Evolutionary conservation across 1,139 yeast species (phyloP).

Genomic region (Saccharomyces hybrid): DNA sequence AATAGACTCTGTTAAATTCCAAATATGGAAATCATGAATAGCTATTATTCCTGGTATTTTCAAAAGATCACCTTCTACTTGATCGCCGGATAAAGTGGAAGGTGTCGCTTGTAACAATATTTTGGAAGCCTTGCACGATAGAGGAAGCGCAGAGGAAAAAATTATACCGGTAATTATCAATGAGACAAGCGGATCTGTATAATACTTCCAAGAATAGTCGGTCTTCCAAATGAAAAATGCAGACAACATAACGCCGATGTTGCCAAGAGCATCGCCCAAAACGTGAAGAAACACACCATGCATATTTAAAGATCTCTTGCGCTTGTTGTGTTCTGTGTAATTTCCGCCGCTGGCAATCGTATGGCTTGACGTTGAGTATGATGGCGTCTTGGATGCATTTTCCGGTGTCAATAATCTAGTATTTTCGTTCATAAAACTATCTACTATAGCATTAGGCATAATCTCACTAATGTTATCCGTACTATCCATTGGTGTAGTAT

Average conservation of each 20-base stretch:
- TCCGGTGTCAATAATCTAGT: conserved; percentile 31
- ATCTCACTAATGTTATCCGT: conserved; percentile 16
- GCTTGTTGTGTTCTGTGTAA: background rate
- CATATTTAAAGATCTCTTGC: conserved; percentile 72
- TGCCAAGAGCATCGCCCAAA: conserved; percentile 92
- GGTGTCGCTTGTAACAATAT: conserved; percentile 93
- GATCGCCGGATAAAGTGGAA: conserved; percentile 64
- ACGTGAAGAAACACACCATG: conserved; percentile 95
- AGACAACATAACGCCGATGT: conserved; percentile 83
- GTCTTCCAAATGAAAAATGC: conserved; percentile 94
- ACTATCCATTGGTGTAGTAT: background rate
- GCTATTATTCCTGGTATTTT: conserved; percentile 68
- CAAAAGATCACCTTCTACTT: conserved; percentile 60
- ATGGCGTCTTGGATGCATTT: background rate
- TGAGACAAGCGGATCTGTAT: conserved; percentile 81
- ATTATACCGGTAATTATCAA: conserved; percentile 79
- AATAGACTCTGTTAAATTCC: conserved; percentile 89
- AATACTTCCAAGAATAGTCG: conserved; percentile 77
- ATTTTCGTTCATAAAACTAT: conserved; percentile 24
- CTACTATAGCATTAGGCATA: conserved; percentile 23
- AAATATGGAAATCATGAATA: conserved; percentile 90
- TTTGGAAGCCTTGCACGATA: conserved; percentile 79
- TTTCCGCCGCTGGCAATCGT: background rate
- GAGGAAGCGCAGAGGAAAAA: conserved; percentile 84
- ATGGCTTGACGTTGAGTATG: conserved; percentile 7